Evolutionary conservation across 2,329 filamentous ascomycete genomes (phyloP).

Genomic region (Penicillium sp.): DNA sequence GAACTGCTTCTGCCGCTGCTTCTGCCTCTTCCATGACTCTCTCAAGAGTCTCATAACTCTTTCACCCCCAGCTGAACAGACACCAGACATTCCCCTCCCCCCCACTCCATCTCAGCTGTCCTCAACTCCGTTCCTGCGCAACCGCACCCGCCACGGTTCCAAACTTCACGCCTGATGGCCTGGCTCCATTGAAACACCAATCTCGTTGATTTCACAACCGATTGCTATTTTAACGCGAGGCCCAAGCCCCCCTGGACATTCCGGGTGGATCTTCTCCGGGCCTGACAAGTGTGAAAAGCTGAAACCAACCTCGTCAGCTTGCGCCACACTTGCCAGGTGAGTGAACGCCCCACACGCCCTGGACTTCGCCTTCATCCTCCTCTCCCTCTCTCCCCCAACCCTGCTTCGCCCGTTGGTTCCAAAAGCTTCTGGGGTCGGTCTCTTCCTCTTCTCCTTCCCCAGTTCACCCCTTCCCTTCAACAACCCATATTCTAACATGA

Average conservation of each 20-base stretch:
- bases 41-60: too few relatives aligned
- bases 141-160: slow-evolving; percentile 18
- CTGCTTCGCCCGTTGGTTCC: slow-evolving; percentile 14
- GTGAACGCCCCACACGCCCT: slow-evolving; percentile 41
- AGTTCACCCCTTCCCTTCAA: slow-evolving; percentile 6
- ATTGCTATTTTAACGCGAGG: slow-evolving; percentile 35
- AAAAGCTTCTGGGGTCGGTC: slow-evolving; percentile 25
- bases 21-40: neutral
- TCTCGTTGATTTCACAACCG: slow-evolving; percentile 24
- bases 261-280: slow-evolving; percentile 22
- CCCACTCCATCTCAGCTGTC: neutral
- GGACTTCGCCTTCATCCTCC: slow-evolving; percentile 24
- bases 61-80: neutral
- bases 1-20: neutral
- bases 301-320: slow-evolving; percentile 47
- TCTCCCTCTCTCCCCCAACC: slow-evolving; percentile 11
- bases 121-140: slow-evolving; percentile 9
- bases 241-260: slow-evolving; percentile 17
- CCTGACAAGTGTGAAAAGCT: slow-evolving; percentile 36
- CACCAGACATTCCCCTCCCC: neutral
- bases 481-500: slow-evolving; percentile 39
- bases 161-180: slow-evolving; percentile 18
- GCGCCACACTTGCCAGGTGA: slow-evolving; percentile 50
- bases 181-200: slow-evolving; percentile 20
- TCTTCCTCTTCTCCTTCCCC: slow-evolving; percentile 1